Conservation (phyloP, 2,329 filamentous ascomycete species). For the Tolypocladium ovalisporum region DNA sequence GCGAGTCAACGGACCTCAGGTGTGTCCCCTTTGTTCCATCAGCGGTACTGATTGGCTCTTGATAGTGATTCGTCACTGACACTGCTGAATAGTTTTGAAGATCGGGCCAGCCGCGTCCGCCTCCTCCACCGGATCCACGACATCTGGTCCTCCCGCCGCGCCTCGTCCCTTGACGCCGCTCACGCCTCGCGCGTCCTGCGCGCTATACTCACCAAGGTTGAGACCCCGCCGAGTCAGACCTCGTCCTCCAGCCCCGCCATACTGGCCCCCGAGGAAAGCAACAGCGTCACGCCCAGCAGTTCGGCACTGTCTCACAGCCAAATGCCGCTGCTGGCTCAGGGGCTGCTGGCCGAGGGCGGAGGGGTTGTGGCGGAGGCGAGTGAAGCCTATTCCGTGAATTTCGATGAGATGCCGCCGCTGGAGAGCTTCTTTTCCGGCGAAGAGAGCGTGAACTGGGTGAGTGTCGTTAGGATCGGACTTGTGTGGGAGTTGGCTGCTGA, state of each 20-base stretch:
- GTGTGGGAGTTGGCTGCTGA: neutral
- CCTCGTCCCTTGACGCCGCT: slow-evolving; percentile 27
- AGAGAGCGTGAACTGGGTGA: slow-evolving; percentile 29
- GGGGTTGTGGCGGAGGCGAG: neutral
- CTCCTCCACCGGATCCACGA: slow-evolving; percentile 27
- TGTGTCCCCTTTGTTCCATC: slow-evolving; percentile 7
- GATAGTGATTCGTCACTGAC: neutral
- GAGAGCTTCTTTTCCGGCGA: slow-evolving; percentile 24
- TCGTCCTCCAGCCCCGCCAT: neutral
- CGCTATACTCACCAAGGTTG: slow-evolving; percentile 29
- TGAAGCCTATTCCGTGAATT: slow-evolving; percentile 12
- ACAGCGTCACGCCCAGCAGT: slow-evolving; percentile 1
- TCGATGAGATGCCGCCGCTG: slow-evolving; percentile 21
- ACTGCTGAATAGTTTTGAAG: slow-evolving; percentile 10
- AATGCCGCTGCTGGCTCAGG: neutral
- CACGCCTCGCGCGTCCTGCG: slow-evolving; percentile 31
- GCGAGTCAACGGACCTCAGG: slow-evolving; percentile 26
- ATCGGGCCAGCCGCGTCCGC: slow-evolving; percentile 22
- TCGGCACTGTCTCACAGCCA: neutral
- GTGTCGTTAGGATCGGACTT: slow-evolving; percentile 1
- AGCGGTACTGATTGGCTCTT: neutral
- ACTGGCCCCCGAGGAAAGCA: neutral
- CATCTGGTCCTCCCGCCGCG: slow-evolving; percentile 29
- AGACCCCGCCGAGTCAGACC: slow-evolving; percentile 3
- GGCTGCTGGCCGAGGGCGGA: neutral